A percentile compares a stretch with the other conserved stretches of the same genome.
These are phyloP conservation scores for Knoxia roxburghii DNA, from an alignment of 257 asterid species.

Conservation along the genomic window DNA sequence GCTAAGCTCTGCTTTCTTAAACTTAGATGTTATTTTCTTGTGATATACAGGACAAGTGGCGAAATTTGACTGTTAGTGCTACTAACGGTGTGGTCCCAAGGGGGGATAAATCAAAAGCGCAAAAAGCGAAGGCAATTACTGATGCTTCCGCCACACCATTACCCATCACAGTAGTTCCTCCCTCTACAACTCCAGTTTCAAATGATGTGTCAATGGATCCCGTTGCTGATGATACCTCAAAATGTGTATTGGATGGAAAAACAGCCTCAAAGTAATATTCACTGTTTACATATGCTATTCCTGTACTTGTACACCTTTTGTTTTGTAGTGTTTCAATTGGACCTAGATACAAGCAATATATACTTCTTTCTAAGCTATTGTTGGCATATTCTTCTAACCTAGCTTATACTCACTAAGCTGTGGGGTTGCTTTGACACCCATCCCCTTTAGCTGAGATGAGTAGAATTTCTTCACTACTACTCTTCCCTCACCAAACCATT, in stretches of 20 bases:
- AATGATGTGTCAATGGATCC: slow-evolving; percentile 41
- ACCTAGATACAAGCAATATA: background rate
- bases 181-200: slow-evolving; percentile 37
- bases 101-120: slow-evolving; percentile 60
- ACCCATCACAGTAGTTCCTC: slow-evolving; percentile 26
- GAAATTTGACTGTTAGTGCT: slow-evolving; percentile 71
- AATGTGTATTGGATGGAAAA: slow-evolving; percentile 50
- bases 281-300: slow-evolving; percentile 1
- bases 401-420: background rate
- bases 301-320: background rate
- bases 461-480: background rate
- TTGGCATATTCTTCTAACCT: background rate
- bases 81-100: slow-evolving; percentile 51
- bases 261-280: slow-evolving; percentile 51
- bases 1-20: background rate
- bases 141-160: slow-evolving; percentile 44
- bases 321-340: background rate
- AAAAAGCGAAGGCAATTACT: slow-evolving; percentile 41
- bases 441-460: background rate
- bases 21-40: background rate
- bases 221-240: slow-evolving; percentile 41
- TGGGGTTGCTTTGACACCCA: background rate
- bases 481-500: slow-evolving; percentile 6
- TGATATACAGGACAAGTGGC: slow-evolving; percentile 77
- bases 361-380: background rate